Percentiles rank a stretch among this genome's conserved stretches.
These are phyloP conservation scores for Microdochium paspali DNA, from an alignment of 2,329 filamentous ascomycete genomes.

Conservation along the genomic window DNA sequence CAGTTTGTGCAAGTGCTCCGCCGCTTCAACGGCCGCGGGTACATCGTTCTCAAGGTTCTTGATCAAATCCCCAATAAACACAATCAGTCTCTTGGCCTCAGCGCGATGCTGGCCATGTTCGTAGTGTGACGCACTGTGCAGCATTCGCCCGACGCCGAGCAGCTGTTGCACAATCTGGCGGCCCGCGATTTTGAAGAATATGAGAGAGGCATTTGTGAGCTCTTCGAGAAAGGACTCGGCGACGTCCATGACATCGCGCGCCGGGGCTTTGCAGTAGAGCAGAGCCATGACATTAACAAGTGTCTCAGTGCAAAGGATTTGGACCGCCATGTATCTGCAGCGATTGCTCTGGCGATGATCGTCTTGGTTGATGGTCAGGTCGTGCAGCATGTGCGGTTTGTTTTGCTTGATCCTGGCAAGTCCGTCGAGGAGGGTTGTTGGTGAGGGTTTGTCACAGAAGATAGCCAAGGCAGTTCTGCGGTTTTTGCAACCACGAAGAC, in stretches of 20 bases:
- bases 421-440: background rate
- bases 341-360: background rate
- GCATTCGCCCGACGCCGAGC: background rate
- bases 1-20: background rate
- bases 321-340: background rate
- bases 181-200: background rate
- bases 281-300: background rate
- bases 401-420: background rate
- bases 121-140: background rate
- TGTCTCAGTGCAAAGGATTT: background rate
- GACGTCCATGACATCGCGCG: background rate
- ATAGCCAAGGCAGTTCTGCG: background rate
- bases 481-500: conserved; percentile 5
- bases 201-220: background rate
- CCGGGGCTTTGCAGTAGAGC: background rate
- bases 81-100: background rate
- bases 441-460: background rate
- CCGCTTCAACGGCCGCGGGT: background rate
- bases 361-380: background rate
- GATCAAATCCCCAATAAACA: background rate
- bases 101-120: background rate
- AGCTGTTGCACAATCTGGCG: background rate
- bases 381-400: background rate
- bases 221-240: background rate
- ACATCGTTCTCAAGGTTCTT: background rate